phyloP scores from a whole-genome alignment of 495 filamentous ascomycete species.

The Staphylotrichum tortipilum region DNA sequence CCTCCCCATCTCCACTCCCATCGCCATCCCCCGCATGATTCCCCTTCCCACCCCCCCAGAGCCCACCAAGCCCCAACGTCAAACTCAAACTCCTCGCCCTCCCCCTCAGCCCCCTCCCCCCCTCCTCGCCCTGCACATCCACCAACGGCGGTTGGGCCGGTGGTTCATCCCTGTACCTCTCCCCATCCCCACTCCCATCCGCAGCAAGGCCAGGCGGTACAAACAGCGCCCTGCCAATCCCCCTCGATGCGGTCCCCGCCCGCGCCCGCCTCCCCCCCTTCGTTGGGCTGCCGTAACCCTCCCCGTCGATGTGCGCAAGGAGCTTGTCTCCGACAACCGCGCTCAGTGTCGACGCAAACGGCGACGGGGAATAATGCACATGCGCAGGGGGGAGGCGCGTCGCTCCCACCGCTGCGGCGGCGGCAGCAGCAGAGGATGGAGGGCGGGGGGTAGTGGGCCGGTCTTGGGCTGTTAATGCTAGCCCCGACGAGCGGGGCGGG shows the following conservation, averaged over 20 bases:
- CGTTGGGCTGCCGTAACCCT: no score
- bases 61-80: conserved; percentile 38
- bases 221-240: background rate
- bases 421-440: conserved; percentile 18
- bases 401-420: no score
- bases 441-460: conserved; percentile 21
- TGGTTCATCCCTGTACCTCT: no score
- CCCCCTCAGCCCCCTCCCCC: conserved; percentile 18
- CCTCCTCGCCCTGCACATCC: no score
- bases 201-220: no score
- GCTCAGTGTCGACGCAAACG: conserved; percentile 39
- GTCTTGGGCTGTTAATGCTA: no score
- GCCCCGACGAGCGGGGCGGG: no score
- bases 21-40: background rate
- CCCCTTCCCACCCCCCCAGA: conserved; percentile 28
- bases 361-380: conserved; percentile 41
- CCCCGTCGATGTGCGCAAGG: conserved; percentile 25
- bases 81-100: conserved; percentile 44
- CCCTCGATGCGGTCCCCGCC: background rate
- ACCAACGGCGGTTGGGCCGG: no score
- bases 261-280: background rate
- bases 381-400: conserved; percentile 9
- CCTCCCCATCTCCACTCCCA: background rate
- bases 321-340: conserved; percentile 39
- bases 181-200: background rate